Conservation (phyloP, 2,329 filamentous ascomycete genomes). For the Metarhizium humberi region DNA sequence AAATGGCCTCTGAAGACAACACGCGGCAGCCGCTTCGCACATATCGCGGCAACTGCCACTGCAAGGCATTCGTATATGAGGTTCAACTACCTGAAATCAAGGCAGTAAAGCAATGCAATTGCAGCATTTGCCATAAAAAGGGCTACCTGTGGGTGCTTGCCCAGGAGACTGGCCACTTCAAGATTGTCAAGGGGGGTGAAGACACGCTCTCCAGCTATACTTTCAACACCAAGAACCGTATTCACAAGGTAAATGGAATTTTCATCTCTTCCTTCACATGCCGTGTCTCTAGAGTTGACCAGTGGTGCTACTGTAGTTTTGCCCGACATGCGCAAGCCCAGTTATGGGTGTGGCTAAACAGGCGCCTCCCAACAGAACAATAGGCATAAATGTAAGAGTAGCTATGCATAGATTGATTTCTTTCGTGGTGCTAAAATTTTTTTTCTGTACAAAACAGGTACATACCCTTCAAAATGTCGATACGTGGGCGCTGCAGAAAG, state of each 20-base stretch:
- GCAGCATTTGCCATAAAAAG: slow-evolving; percentile 53
- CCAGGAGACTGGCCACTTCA: slow-evolving; percentile 21
- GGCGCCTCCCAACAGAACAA: neutral
- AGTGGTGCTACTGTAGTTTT: slow-evolving; percentile 31
- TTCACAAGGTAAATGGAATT: slow-evolving; percentile 29
- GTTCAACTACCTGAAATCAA: slow-evolving; percentile 47
- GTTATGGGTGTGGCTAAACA: slow-evolving; percentile 19
- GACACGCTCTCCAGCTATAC: slow-evolving; percentile 32
- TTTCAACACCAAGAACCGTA: slow-evolving; percentile 27
- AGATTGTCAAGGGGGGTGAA: slow-evolving; percentile 36
- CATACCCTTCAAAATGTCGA: slow-evolving; percentile 35
- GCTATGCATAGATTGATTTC: neutral
- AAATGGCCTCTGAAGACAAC: slow-evolving; percentile 4
- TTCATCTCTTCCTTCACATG: neutral
- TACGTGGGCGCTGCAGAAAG: slow-evolving; percentile 28
- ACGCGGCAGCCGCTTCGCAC: slow-evolving; percentile 18
- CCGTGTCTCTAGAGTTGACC: too few relatives aligned
- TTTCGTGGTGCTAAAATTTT: neutral
- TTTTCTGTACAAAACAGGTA: slow-evolving; percentile 17
- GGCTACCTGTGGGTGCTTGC: slow-evolving; percentile 31
- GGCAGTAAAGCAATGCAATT: slow-evolving; percentile 49
- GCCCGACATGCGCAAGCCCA: slow-evolving; percentile 37
- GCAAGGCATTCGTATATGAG: slow-evolving; percentile 43
- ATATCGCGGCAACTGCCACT: slow-evolving; percentile 51
- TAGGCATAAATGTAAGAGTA: slow-evolving; percentile 8